These are phyloP conservation scores for Phlyctochytrium planicorne DNA, from an alignment of 192 early-diverging fungal species.

Conservation along the genomic window DNA sequence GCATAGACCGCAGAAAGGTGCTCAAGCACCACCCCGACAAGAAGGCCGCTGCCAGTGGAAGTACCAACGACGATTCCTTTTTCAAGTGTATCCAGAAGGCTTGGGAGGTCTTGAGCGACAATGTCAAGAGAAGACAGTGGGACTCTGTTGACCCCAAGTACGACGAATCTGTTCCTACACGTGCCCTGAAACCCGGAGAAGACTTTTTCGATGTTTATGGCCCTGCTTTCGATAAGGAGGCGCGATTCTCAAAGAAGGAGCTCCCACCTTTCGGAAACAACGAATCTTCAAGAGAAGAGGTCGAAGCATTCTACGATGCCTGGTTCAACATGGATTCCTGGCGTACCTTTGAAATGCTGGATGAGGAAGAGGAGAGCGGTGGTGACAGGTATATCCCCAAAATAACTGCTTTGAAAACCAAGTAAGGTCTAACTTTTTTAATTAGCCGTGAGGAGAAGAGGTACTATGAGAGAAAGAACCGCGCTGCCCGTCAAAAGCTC, in stretches of 20 bases:
- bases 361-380: conserved; percentile 92
- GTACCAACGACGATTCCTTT: conserved; percentile 88
- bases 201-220: conserved; percentile 77
- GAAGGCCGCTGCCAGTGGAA: conserved; percentile 76
- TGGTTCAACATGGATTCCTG: conserved; percentile 91
- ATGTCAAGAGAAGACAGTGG: conserved; percentile 85
- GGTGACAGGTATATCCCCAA: conserved; percentile 71
- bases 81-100: conserved; percentile 99
- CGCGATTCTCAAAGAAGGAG: conserved; percentile 90
- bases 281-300: conserved; percentile 60
- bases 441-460: conserved; percentile 91
- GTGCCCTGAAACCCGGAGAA: conserved; percentile 64
- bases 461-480: conserved; percentile 93
- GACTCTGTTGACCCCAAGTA: conserved; percentile 94
- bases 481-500: conserved; percentile 79
- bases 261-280: conserved; percentile 78
- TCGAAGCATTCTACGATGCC: conserved; percentile 73
- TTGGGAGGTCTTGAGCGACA: conserved; percentile 90
- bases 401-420: too few species aligned
- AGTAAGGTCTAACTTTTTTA: too few species aligned
- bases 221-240: conserved; percentile 84
- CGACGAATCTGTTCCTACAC: conserved; percentile 67
- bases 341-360: conserved; percentile 96
- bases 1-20: conserved; percentile 79
- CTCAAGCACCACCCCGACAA: conserved; percentile 99